Base-by-base conservation (phyloP, 768 basidiomycete genomes). In the Tylopilus subfusipes region DNA sequence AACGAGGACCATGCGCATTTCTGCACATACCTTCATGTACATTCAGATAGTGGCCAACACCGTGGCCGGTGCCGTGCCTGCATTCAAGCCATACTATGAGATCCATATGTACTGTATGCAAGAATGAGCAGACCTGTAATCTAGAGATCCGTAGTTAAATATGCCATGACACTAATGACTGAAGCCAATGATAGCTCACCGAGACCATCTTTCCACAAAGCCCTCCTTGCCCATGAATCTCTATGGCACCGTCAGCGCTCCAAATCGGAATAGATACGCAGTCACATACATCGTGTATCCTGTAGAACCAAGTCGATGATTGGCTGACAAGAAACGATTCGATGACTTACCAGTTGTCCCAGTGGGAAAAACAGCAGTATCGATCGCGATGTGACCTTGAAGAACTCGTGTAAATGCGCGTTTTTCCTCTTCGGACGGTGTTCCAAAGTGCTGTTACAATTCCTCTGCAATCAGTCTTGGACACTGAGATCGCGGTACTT, bases 1-100 rank as follows among this genome's bases (percentile, higher is more conserved):
- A 4, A 45, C 40, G n/a, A 4, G 12, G 10, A 18, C 13, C 27
- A 16, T 10, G 14, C 16, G 7, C 0, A 34, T 30, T 25, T 25
- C 9, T 31, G 27, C 11, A 54, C 36, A 33, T 55, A 75, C 76
- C 77, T 78, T 98, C 94, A 63, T 98, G 95, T 0, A 98, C 95
- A 56, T 97, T 97, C 50, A 98, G 72, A 74, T 88, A 98, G 60
- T 90, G 86, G 0, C 96, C 96, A 30, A 99, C 89, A 31, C 97
- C 96, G 62, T 98, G 96, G 0, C 93, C 93, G 19, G 95, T 97
- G 5, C 92, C 90, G 57, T 97, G 94, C 55, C 93, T 88, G 49
- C 8, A 39, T 58, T 33, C 34, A 30, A 31, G 40, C 52, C 59
- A 42, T 50, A 50, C 38, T 16, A 33, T 56, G n/a, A 53, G 34